A percentile compares a stretch with the other conserved stretches of the same genome.
Evolutionary conservation across 768 basidiomycete species (phyloP).

Genomic region (Pulveroboletus sp.): DNA sequence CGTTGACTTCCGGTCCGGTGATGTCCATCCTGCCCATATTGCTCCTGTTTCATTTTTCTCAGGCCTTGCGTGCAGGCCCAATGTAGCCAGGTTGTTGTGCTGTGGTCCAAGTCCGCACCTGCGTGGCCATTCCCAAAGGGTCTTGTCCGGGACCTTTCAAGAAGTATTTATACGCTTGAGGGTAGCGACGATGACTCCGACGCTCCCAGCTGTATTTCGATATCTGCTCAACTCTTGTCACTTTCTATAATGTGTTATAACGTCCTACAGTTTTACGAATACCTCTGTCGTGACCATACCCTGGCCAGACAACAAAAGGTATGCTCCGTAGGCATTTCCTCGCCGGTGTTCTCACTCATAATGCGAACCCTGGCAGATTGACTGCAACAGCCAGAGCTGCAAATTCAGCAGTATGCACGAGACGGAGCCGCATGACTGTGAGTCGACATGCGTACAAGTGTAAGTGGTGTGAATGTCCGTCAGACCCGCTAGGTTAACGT

Average conservation of each 20-base stretch:
- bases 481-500: conserved; percentile 1
- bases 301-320: conserved; percentile 34
- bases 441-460: conserved; percentile 34
- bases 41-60: conserved; percentile 15
- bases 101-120: conserved; percentile 1
- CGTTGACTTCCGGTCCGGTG: conserved; percentile 1
- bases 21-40: conserved; percentile 10
- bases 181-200: not conserved
- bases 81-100: not conserved
- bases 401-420: conserved; percentile 37
- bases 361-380: conserved; percentile 35
- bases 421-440: conserved; percentile 33
- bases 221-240: not conserved
- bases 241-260: conserved; percentile 31
- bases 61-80: conserved; percentile 9
- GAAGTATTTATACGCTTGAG: conserved; percentile 22
- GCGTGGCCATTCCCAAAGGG: conserved; percentile 5
- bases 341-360: not conserved
- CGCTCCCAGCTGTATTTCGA: conserved; percentile 2
- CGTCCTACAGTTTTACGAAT: conserved; percentile 31
- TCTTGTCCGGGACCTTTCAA: not conserved
- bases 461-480: conserved; percentile 15
- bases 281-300: conserved; percentile 31
- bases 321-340: conserved; percentile 2
- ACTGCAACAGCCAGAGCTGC: conserved; percentile 41